Conservation (phyloP, 192 early-diverging fungal genomes). For the Radiomyces spectabilis region DNA sequence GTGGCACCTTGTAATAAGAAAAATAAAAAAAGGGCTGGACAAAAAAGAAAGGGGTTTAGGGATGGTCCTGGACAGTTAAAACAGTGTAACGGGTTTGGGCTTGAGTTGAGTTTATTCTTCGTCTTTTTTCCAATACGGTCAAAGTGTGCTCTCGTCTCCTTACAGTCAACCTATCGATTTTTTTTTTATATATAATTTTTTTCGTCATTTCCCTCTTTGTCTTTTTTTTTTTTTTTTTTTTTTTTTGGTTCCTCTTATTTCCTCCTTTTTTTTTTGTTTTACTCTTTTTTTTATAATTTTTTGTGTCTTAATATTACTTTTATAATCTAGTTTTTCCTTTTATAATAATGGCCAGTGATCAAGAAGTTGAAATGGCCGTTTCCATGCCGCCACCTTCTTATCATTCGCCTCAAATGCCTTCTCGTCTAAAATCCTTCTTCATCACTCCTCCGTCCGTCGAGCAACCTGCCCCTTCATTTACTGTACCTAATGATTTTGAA, state of each 20-base stretch:
- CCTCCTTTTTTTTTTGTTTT: not conserved
- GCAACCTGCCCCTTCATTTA: slow-evolving; percentile 9
- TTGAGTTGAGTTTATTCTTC: no score
- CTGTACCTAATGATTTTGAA: slow-evolving; percentile 27
- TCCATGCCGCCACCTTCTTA: slow-evolving; percentile 20
- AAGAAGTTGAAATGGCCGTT: slow-evolving; percentile 10
- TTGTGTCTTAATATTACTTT: not conserved
- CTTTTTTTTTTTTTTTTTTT: slow-evolving; percentile 3
- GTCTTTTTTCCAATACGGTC: no score
- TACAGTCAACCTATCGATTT: no score
- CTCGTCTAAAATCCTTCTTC: slow-evolving; percentile 24
- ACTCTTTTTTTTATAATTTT: not conserved
- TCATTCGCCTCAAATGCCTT: slow-evolving; percentile 10
- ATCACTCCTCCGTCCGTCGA: slow-evolving; percentile 11
- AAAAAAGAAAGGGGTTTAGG: no score
- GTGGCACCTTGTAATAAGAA: no score
- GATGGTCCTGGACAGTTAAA: no score
- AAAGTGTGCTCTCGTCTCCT: no score
- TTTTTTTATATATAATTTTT: not conserved
- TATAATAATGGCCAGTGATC: not conserved
- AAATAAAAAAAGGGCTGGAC: no score
- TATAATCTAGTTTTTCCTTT: not conserved
- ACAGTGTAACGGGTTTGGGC: no score
- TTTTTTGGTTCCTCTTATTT: not conserved
- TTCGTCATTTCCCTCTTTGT: not conserved